Evolutionary conservation across 2,329 filamentous ascomycete genomes (phyloP).

Genomic region (Exutisphaerella laricina): DNA sequence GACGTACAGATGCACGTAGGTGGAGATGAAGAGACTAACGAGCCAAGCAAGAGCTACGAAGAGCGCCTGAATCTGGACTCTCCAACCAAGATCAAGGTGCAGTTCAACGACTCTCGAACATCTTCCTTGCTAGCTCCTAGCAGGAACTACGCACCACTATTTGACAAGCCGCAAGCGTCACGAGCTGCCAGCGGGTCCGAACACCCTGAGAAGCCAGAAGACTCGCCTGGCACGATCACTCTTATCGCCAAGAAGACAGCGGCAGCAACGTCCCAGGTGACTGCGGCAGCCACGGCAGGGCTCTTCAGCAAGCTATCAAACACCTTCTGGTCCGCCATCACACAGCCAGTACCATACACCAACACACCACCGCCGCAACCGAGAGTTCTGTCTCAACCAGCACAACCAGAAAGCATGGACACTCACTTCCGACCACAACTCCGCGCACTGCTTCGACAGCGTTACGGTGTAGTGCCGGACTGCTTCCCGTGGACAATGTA

Average conservation of each 20-base stretch:
- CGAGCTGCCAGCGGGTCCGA: background rate
- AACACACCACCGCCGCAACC: conserved; percentile 13
- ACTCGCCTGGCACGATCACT: conserved; percentile 3
- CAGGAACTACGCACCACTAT: conserved; percentile 23
- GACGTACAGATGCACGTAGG: conserved; percentile 7
- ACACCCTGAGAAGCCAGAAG: background rate
- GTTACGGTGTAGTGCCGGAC: conserved; percentile 32
- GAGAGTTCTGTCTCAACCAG: background rate
- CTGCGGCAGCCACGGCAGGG: too few species aligned
- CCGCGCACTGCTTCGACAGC: conserved; percentile 28
- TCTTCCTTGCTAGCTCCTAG: conserved; percentile 10
- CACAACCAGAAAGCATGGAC: conserved; percentile 11
- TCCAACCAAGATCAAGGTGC: conserved; percentile 32
- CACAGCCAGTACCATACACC: conserved; percentile 20
- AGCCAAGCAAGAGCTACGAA: conserved; percentile 29
- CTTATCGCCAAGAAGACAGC: conserved; percentile 4
- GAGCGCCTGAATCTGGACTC: conserved; percentile 34
- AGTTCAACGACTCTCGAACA: conserved; percentile 31
- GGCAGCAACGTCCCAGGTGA: conserved; percentile 2
- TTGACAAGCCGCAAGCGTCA: conserved; percentile 11
- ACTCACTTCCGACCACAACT: conserved; percentile 17
- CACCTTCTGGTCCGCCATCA: conserved; percentile 29
- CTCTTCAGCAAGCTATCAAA: conserved; percentile 24
- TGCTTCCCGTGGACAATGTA: conserved; percentile 32
- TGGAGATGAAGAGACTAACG: conserved; percentile 5